Base-by-base conservation (phyloP, 495 filamentous ascomycete species). In the Opeltia flavorubescens region DNA sequence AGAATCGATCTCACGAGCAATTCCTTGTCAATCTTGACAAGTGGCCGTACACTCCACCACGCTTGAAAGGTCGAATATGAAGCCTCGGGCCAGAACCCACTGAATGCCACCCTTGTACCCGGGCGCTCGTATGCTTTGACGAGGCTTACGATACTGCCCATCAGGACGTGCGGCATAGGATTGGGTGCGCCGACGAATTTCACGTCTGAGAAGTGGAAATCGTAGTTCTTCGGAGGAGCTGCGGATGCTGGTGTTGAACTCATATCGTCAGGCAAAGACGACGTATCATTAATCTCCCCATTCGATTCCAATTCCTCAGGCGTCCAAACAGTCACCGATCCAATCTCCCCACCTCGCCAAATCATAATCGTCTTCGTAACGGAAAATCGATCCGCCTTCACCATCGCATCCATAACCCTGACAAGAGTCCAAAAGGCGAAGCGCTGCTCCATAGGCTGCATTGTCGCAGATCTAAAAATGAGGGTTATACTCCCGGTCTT, bases 321-420 rank as follows among this genome's bases (percentile, higher is more conserved):
- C 15, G 30, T 9, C 9, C 9, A 9, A 15, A 33, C 15, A 15
- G 30, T n/a, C 30, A 33, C 15, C 15, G 9, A 9, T n/a, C 30
- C 30, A 33, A 33, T n/a, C 30, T 9, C 30, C 30, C 15, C 30
- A 15, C 30, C 30, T 9, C 30, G 30, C 30, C 30, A 33, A 15
- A 9, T 9, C 30, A 33, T n/a, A 33, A 9, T 33, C 30, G 30
- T n/a, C 15, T 9, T n/a, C 15, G 15, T 52, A 45, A 72, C 57
- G 55, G 69, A 53, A 33, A 54, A 53, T 64, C 66, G 68, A 31
- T 69, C 63, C 62, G 62, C 67, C 18, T 62, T 53, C 50, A 68
- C 64, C 49, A 68, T 53, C 36, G 63, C 64, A 36, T 64, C 58
- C 34, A 69, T 49, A 2, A 61, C 56, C 15, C 30, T 7, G 66